These are phyloP conservation scores for Murraya paniculata DNA, from an alignment of 345 rosid species.

Conservation along the genomic window DNA sequence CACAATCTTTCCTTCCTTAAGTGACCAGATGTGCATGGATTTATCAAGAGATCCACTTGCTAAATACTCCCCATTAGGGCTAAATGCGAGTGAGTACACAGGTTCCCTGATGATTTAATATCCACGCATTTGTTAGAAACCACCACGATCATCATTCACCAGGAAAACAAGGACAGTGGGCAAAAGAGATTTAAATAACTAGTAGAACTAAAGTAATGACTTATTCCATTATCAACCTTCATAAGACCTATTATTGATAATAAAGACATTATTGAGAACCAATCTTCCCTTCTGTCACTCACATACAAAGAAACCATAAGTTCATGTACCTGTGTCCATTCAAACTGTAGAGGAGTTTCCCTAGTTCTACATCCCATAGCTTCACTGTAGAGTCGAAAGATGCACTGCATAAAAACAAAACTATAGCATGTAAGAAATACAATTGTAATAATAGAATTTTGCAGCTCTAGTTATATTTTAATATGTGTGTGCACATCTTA, in stretches of 20 bases:
- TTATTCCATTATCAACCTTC: no score
- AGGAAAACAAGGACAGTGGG: not conserved
- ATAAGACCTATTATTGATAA: not conserved
- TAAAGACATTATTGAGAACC: not conserved
- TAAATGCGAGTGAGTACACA: conserved; percentile 91
- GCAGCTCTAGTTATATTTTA: not conserved
- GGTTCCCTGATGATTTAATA: conserved; percentile 59
- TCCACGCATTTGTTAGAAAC: conserved; percentile 4
- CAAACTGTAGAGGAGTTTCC: conserved; percentile 81
- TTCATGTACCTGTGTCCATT: conserved; percentile 82
- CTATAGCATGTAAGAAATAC: not conserved
- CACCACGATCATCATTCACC: not conserved
- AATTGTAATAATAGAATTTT: not conserved
- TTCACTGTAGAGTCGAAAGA: conserved; percentile 97
- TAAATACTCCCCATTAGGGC: conserved; percentile 94
- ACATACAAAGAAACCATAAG: not conserved
- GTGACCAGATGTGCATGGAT: conserved; percentile 89
- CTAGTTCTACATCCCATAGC: conserved; percentile 95
- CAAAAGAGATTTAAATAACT: not conserved
- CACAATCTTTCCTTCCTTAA: conserved; percentile 84
- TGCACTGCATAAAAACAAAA: conserved; percentile 54
- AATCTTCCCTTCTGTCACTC: not conserved
- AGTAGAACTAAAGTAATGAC: not conserved
- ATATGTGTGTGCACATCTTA: not conserved
- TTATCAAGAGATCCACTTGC: conserved; percentile 94